phyloP scores from a whole-genome alignment of 1,284 basidiomycete species.

The Trametes hirsuta region DNA sequence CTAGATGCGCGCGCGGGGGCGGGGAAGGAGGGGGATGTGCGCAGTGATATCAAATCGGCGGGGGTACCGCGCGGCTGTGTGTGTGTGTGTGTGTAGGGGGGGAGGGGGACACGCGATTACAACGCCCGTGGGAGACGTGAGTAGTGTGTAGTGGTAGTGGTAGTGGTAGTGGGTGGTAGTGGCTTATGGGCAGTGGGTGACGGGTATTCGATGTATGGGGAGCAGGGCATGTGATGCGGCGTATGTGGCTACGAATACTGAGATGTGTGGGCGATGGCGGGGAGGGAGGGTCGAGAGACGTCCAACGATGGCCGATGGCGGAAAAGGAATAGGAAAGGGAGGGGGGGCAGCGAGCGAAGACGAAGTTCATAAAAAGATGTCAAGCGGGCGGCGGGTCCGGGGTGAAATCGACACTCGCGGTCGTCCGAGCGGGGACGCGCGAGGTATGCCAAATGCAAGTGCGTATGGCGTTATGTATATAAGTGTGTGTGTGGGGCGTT shows the following conservation, averaged over 20 bases:
- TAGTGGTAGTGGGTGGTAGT: not conserved
- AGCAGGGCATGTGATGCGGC: too few species aligned
- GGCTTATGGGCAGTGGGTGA: not conserved
- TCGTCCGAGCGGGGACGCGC: not conserved
- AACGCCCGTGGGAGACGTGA: not conserved
- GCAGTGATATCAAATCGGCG: too few species aligned
- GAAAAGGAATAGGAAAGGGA: not conserved
- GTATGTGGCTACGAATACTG: too few species aligned
- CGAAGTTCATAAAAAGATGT: conserved; percentile 17
- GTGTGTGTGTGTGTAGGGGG: too few species aligned
- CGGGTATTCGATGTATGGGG: too few species aligned
- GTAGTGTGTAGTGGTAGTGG: not conserved
- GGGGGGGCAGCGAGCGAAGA: not conserved
- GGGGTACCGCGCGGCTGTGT: too few species aligned
- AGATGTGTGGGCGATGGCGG: too few species aligned
- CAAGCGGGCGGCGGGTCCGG: not conserved
- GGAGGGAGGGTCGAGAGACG: too few species aligned
- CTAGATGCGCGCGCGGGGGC: too few species aligned
- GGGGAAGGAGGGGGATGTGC: too few species aligned
- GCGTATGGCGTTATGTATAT: not conserved
- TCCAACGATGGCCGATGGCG: not conserved
- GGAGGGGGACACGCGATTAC: too few species aligned
- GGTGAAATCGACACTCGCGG: not conserved
- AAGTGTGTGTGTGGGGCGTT: not conserved
- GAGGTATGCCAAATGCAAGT: not conserved